A percentile compares a stretch with the other conserved stretches of the same genome.
These are phyloP conservation scores for Vaccinium macrocarpon DNA, from an alignment of 148 eudicot species.

Conservation along the genomic window DNA sequence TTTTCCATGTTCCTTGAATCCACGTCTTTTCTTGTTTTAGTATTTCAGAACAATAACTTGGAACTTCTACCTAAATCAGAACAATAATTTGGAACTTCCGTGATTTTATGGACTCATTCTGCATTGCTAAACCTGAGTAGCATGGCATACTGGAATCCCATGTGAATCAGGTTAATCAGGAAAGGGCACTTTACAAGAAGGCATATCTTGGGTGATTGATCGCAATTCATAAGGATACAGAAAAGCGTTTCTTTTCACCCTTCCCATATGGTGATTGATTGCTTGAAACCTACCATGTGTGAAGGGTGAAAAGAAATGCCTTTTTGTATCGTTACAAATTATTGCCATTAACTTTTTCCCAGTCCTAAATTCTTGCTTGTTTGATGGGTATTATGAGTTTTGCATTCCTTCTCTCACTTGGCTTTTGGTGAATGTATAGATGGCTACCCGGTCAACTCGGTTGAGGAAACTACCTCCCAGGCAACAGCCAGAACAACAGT, in stretches of 20 bases:
- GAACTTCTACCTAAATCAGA: too few relatives aligned
- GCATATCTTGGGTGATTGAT: neutral
- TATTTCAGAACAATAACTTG: neutral
- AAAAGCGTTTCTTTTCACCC: too few relatives aligned
- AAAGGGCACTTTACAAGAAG: neutral
- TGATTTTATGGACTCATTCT: neutral
- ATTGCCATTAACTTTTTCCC: neutral
- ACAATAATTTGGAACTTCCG: conserved; percentile 1
- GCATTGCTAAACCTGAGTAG: neutral
- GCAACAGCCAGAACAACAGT: conserved; percentile 45
- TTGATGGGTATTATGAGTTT: neutral
- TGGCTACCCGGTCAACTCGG: conserved; percentile 59
- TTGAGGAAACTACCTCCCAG: conserved; percentile 34
- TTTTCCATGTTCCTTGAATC: neutral
- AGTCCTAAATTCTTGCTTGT: neutral
- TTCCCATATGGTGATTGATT: neutral
- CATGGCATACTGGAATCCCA: neutral
- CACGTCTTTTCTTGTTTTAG: neutral
- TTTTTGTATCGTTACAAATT: neutral
- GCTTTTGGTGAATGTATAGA: conserved; percentile 25
- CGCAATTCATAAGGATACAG: neutral
- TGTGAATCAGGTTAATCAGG: neutral
- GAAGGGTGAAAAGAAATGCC: neutral
- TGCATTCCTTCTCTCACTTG: conserved; percentile 9
- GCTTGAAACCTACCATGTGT: neutral